Evolutionary conservation across 768 basidiomycete genomes (phyloP).

Genomic region (Podaxis mareebaensis): DNA sequence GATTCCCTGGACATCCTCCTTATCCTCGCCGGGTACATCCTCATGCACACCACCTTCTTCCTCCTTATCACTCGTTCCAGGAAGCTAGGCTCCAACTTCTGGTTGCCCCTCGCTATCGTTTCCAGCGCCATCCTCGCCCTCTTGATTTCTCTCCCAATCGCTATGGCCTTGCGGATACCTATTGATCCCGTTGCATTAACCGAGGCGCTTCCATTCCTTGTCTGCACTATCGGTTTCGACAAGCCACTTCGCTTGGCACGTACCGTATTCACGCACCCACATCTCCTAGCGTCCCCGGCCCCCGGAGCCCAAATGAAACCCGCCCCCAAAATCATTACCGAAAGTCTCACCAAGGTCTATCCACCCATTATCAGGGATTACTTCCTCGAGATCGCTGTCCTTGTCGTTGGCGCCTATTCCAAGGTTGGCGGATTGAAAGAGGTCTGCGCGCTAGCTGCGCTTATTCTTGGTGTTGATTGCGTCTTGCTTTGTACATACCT

Average conservation of each 20-base stretch:
- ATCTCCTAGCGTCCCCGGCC: conserved; percentile 44
- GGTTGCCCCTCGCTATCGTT: conserved; percentile 67
- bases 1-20: conserved; percentile 95
- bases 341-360: conserved; percentile 79
- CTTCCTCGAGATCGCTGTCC: conserved; percentile 86
- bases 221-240: conserved; percentile 97
- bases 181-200: conserved; percentile 92
- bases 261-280: conserved; percentile 85
- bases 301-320: conserved; percentile 53
- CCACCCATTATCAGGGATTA: conserved; percentile 90
- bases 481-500: conserved; percentile 89
- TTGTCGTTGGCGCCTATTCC: conserved; percentile 83
- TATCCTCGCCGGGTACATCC: conserved; percentile 88
- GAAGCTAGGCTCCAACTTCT: conserved; percentile 70
- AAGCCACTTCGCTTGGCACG: conserved; percentile 92
- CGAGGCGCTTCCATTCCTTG: conserved; percentile 96
- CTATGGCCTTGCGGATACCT: conserved; percentile 71
- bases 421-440: conserved; percentile 89
- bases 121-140: conserved; percentile 82
- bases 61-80: conserved; percentile 88
- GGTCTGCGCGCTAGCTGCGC: conserved; percentile 91
- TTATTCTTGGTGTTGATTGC: conserved; percentile 88
- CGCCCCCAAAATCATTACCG: conserved; percentile 80
- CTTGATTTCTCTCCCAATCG: conserved; percentile 79
- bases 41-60: conserved; percentile 96